Base-by-base conservation (phyloP, 345 rosid genomes). In the Zanthoxylum bungeanum region DNA sequence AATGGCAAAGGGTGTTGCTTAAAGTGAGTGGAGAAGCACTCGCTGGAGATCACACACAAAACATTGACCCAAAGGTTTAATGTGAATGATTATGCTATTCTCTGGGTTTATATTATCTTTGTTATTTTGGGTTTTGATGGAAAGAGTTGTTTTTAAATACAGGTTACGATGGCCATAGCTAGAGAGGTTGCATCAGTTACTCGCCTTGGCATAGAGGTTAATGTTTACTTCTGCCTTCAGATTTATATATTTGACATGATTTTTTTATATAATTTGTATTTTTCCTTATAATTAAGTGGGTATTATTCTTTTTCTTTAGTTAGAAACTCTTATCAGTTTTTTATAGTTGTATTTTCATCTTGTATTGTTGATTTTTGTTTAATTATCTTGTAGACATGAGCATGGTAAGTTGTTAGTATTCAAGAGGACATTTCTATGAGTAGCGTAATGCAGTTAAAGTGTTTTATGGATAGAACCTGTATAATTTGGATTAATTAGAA, bases 1-100 rank as follows among this genome's bases (percentile, higher is more conserved):
- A 81, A 78, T 94, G 98, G 97, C 88, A 66, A 77, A 92, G 98
- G 81, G 98, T 90, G 68, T 86, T 92, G 82, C 98, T 94, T 70
- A 94, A 94, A 84, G 98, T 92, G 49, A 94, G 97, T 60, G 98
- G 97, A 68, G 98, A 94, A 88, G 99, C 99, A 66, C 98, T 94
- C 70, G 97, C 98, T 0, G 97, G 98, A 36, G 97, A 94, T 76
- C 83, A 76, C 25, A 27, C 67, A 14, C 97, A 94, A 75, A 92
- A 92, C 60, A 92, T 94, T 51, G 97, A 90, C 70, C 98, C 97
- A 4, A 94, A 92, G 95, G 98, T 91, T 80, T 28, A 9, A 72
- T 24, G 30, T 46, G 25, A 57, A 73, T 73, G 24, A 51, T 70
- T 56, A n/a, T 67, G 33, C 42, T 58, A 8, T 2, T 42, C 40